Conservation (phyloP, 352 stramenopile species). For the Phytophthora foliorum region DNA sequence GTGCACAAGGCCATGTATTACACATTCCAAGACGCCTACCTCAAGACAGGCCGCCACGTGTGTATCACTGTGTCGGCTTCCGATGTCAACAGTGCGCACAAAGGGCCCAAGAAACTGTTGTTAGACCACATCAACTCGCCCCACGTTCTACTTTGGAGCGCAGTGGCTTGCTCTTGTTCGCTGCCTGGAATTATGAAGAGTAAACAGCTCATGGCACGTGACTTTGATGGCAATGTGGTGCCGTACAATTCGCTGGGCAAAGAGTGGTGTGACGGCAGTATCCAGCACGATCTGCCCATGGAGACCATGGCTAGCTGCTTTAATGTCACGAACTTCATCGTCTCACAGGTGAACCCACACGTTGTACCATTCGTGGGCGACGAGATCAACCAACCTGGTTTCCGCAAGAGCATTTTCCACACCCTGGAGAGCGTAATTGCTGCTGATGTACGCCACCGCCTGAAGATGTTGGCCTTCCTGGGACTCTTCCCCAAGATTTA, state of each 20-base stretch:
- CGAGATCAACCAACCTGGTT: slow-evolving; percentile 80
- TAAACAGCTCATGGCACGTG: slow-evolving; percentile 86
- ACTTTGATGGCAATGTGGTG: slow-evolving; percentile 87
- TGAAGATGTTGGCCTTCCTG: slow-evolving; percentile 86
- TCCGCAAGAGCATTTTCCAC: slow-evolving; percentile 78
- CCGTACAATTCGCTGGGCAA: slow-evolving; percentile 94
- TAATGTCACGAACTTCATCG: slow-evolving; percentile 95
- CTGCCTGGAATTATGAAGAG: slow-evolving; percentile 94
- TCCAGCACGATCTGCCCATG: slow-evolving; percentile 94
- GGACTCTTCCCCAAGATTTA: slow-evolving; percentile 89
- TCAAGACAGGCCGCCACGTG: slow-evolving; percentile 93
- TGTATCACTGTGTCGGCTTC: slow-evolving; percentile 95
- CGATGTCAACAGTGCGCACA: slow-evolving; percentile 87
- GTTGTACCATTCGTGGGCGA: slow-evolving; percentile 94
- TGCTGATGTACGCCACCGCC: slow-evolving; percentile 65
- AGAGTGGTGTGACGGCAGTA: slow-evolving; percentile 95
- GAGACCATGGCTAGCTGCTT: slow-evolving; percentile 95
- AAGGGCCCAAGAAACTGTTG: slow-evolving; percentile 83
- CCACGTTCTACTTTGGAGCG: slow-evolving; percentile 92
- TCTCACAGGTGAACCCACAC: slow-evolving; percentile 92
- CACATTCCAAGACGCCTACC: slow-evolving; percentile 96
- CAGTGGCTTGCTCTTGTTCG: slow-evolving; percentile 92
- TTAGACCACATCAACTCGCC: slow-evolving; percentile 95
- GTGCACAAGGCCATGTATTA: slow-evolving; percentile 70
- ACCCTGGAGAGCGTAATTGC: slow-evolving; percentile 89